These are phyloP conservation scores for Stylonectria norvegica DNA, from an alignment of 2,329 filamentous ascomycete species.

Conservation along the genomic window DNA sequence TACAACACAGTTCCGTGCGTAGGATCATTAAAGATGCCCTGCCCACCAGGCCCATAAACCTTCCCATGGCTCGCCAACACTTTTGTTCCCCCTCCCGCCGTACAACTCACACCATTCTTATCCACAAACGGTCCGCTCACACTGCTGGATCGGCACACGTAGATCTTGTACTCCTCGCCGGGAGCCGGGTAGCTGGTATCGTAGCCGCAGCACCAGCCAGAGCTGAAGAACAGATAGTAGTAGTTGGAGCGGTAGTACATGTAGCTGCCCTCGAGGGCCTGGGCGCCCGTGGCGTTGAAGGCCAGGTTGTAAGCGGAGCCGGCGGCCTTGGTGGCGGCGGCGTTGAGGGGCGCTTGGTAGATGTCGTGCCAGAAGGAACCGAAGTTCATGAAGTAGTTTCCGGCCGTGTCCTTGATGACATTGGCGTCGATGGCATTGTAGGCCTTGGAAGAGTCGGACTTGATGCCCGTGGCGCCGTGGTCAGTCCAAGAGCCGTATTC, in stretches of 20 bases:
- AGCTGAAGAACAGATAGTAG: conserved; percentile 64
- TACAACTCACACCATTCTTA: conserved; percentile 49
- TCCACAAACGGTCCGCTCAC: conserved; percentile 57
- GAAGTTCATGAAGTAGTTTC: conserved; percentile 52
- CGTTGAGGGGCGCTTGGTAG: conserved; percentile 53
- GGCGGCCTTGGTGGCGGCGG: conserved; percentile 28
- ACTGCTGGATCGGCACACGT: conserved; percentile 56
- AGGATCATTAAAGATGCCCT: conserved; percentile 17
- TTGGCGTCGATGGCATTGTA: conserved; percentile 63
- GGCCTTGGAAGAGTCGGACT: conserved; percentile 36
- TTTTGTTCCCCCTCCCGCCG: conserved; percentile 38
- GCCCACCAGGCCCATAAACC: conserved; percentile 11
- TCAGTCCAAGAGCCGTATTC: conserved; percentile 59
- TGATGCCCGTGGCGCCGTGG: conserved; percentile 52
- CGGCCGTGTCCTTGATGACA: conserved; percentile 39
- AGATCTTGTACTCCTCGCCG: conserved; percentile 64
- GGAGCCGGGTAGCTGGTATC: conserved; percentile 47
- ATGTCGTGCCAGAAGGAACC: conserved; percentile 68
- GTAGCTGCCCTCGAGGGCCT: conserved; percentile 55
- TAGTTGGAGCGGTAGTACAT: conserved; percentile 53
- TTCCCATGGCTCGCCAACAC: conserved; percentile 13
- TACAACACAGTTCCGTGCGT: conserved; percentile 53
- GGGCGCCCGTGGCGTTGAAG: conserved; percentile 46
- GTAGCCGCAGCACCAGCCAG: conserved; percentile 61
- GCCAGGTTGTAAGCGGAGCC: conserved; percentile 43